Conservation (phyloP, 108 stramenopile species). For the Cyclostephanos tholiformis region DNA sequence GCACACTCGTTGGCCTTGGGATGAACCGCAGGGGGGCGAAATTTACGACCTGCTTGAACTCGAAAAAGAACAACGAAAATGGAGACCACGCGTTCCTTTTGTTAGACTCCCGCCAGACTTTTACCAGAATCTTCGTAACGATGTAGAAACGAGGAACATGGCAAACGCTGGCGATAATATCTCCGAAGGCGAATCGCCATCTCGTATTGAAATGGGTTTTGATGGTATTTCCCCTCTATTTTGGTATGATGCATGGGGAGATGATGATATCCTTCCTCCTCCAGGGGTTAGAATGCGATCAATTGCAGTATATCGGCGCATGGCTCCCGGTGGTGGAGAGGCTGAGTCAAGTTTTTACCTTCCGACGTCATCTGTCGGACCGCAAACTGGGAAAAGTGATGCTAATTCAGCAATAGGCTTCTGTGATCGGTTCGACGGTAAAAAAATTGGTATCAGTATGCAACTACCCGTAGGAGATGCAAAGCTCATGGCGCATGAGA, state of each 20-base stretch:
- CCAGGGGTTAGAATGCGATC: conserved; percentile 68
- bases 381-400: conserved; percentile 11
- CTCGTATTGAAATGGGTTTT: conserved; percentile 36
- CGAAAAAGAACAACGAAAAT: conserved; percentile 29
- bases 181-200: conserved; percentile 55
- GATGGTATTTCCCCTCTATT: conserved; percentile 87
- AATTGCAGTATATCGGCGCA: conserved; percentile 67
- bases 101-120: conserved; percentile 73
- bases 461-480: conserved; percentile 41
- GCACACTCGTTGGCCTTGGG: conserved; percentile 56
- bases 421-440: background rate
- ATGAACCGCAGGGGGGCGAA: conserved; percentile 52
- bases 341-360: conserved; percentile 46
- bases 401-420: background rate
- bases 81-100: conserved; percentile 76
- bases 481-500: conserved; percentile 35
- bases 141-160: conserved; percentile 13
- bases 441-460: conserved; percentile 8
- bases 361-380: conserved; percentile 17
- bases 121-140: conserved; percentile 47
- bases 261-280: conserved; percentile 56
- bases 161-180: conserved; percentile 27
- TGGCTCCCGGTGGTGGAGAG: conserved; percentile 39
- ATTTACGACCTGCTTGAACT: conserved; percentile 28
- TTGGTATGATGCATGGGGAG: conserved; percentile 77